A percentile compares a stretch with the other conserved stretches of the same genome.
Evolutionary conservation across 345 rosid species (phyloP).

Genomic region (Arabis hirsuta): DNA sequence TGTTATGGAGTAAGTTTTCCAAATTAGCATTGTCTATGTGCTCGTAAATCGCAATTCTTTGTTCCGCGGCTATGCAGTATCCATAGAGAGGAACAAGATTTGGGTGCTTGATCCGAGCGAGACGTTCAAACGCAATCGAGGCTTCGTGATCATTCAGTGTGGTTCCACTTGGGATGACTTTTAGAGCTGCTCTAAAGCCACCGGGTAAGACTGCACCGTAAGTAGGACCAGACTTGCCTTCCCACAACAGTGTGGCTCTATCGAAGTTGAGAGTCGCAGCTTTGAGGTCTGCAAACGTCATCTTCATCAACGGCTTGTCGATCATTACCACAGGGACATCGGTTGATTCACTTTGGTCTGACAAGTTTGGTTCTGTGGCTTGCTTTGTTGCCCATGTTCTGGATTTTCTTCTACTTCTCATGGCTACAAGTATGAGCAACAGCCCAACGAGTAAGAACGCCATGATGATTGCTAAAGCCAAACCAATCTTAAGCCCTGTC

Average conservation of each 20-base stretch:
- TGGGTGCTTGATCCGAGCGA: slow-evolving; percentile 80
- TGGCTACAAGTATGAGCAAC: slow-evolving; percentile 59
- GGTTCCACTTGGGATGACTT: slow-evolving; percentile 78
- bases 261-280: slow-evolving; percentile 85
- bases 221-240: slow-evolving; percentile 90
- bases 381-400: slow-evolving; percentile 77
- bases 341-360: slow-evolving; percentile 77
- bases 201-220: slow-evolving; percentile 79
- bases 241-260: slow-evolving; percentile 70
- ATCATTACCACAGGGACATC: slow-evolving; percentile 76
- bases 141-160: slow-evolving; percentile 79
- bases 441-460: slow-evolving; percentile 64
- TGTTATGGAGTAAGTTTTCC: slow-evolving; percentile 69
- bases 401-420: slow-evolving; percentile 66
- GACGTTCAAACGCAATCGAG: slow-evolving; percentile 73
- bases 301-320: slow-evolving; percentile 81
- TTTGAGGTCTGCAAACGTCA: slow-evolving; percentile 86
- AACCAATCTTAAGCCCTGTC: slow-evolving; percentile 63
- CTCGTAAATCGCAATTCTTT: slow-evolving; percentile 86
- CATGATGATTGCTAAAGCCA: slow-evolving; percentile 69
- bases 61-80: slow-evolving; percentile 82
- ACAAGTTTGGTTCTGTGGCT: slow-evolving; percentile 59
- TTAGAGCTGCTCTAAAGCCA: slow-evolving; percentile 85
- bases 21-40: slow-evolving; percentile 81
- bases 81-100: slow-evolving; percentile 89